Evolutionary conservation across 352 stramenopile species (phyloP).

Genomic region (Pythium diclinum): DNA sequence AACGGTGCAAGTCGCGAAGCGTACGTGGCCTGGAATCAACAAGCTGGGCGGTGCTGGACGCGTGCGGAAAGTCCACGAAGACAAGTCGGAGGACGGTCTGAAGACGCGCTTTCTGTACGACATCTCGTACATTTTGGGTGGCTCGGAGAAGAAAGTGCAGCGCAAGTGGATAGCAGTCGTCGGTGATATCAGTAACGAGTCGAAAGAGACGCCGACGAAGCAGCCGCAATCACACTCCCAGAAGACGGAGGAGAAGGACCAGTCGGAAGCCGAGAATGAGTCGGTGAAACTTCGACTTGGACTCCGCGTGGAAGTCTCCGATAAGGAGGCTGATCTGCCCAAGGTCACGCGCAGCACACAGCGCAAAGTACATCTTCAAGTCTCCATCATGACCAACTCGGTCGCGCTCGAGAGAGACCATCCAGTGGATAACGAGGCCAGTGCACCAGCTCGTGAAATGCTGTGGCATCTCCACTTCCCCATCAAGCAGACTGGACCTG

Average conservation of each 20-base stretch:
- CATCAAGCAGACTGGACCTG: constrained; percentile 33
- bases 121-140: constrained; percentile 66
- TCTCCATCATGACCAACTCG: constrained; percentile 40
- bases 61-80: constrained; percentile 57
- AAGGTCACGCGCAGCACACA: not conserved
- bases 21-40: constrained; percentile 86
- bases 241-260: not conserved
- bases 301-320: constrained; percentile 18
- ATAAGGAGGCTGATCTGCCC: constrained; percentile 20
- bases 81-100: constrained; percentile 24
- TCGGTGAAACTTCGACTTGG: constrained; percentile 18
- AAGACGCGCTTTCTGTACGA: constrained; percentile 66
- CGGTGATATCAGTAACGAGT: constrained; percentile 24
- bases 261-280: constrained; percentile 2
- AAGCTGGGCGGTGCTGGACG: constrained; percentile 76
- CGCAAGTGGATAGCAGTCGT: constrained; percentile 78
- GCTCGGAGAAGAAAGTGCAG: constrained; percentile 74
- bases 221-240: not conserved
- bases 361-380: constrained; percentile 37
- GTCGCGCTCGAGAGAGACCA: constrained; percentile 38
- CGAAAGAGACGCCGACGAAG: constrained; percentile 22
- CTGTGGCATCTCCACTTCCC: constrained; percentile 63
- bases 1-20: constrained; percentile 72
- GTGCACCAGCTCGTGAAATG: constrained; percentile 22
- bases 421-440: constrained; percentile 1